Evolutionary conservation across 2,329 filamentous ascomycete genomes (phyloP).

Genomic region (Colletotrichum sp.): DNA sequence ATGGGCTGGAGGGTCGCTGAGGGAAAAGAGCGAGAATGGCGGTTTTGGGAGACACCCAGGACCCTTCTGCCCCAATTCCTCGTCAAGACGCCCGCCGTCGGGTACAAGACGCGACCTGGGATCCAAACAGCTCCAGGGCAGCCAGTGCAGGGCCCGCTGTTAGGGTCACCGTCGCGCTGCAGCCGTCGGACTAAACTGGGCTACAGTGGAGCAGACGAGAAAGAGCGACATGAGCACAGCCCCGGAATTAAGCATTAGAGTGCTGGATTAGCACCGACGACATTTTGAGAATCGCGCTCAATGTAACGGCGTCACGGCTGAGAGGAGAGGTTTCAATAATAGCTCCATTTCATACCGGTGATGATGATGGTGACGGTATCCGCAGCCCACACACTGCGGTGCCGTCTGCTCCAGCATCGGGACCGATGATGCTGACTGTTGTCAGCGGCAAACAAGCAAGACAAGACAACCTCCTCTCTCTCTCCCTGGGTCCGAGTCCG

Average conservation of each 20-base stretch:
- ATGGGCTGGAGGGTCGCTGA: background rate
- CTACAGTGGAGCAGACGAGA: background rate
- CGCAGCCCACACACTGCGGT: background rate
- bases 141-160: background rate
- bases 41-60: background rate
- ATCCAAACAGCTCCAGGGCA: background rate
- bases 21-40: background rate
- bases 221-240: conserved; percentile 2
- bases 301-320: background rate
- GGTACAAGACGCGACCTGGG: background rate
- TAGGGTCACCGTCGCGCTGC: conserved; percentile 1
- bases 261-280: background rate
- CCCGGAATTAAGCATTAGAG: conserved; percentile 1
- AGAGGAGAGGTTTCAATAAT: background rate
- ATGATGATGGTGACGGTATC: background rate
- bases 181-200: background rate
- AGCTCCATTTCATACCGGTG: background rate
- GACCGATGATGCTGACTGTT: background rate
- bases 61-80: background rate
- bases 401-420: background rate
- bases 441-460: background rate
- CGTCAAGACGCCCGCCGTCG: background rate
- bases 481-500: background rate
- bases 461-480: background rate
- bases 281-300: background rate